Evolutionary conservation across 2,329 filamentous ascomycete species (phyloP), one percentile per base, ranked within the genome.

Genomic region (Paramyrothecium roridum): DNA sequence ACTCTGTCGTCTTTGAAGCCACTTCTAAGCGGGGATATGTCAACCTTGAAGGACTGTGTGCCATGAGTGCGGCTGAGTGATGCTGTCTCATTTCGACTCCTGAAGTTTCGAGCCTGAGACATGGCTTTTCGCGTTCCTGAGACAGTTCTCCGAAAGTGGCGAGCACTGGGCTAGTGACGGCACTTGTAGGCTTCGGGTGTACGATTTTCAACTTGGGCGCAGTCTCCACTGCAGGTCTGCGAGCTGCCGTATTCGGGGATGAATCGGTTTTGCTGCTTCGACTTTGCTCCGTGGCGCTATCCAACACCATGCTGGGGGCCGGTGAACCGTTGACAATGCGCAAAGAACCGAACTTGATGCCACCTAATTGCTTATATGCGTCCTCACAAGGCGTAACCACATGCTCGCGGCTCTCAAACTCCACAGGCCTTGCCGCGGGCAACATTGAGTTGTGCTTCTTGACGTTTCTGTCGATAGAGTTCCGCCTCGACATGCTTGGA

Each of bases 271-370:
- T 30, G 26, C 26, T 30, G 26, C 26, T 30, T 30, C 6, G 26
- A 10, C 10, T 30, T 13, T 43, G 37, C 13, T 43, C 37, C 37
- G 13, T 6, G 16, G 12, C 13, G n/a, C 13, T 13, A 43, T 43
- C 63, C 13, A 58, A 26, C 52, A 67, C 61, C 49, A 54, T 76
- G 70, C 78, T 83, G n/a, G 71, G 69, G 16, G 68, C 67, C 2
- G 85, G 84, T 3, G 74, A 72, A 16, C 83, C 84, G 66, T 88
- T 88, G 21, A 76, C 85, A 54, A 88, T 86, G 37, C 82, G 79
- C 51, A 88, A 63, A 2, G 83, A 83, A 2, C 85, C 85, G 53
- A 85, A 78, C 64, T 84, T 85, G 64, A 85, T 87, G 12, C 77
- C 81, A 3, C 85, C 85, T 33, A 84, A 78, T 48, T 86, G 82